Evolutionary conservation across 129 eudicot species (phyloP).

Genomic region (Artemisia tridentata): DNA sequence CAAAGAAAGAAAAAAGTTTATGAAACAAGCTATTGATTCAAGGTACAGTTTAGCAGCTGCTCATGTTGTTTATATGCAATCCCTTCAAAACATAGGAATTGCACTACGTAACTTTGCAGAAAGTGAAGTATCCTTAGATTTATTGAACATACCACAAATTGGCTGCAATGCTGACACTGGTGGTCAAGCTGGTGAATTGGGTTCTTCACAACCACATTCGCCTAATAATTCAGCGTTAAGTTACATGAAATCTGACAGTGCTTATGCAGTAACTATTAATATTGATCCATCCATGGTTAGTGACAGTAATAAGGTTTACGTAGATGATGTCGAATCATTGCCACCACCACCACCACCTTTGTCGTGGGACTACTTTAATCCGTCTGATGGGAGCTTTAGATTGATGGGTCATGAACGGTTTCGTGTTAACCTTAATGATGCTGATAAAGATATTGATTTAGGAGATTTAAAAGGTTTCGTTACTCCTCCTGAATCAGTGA

Average conservation of each 20-base stretch:
- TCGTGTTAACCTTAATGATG: conserved; percentile 22
- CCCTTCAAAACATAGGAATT: conserved; percentile 64
- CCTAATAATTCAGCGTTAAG: conserved; percentile 42
- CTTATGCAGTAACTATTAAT: conserved; percentile 49
- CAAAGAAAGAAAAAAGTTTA: conserved; percentile 60
- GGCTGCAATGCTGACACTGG: conserved; percentile 35
- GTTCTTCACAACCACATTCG: conserved; percentile 33
- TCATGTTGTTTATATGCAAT: conserved; percentile 70
- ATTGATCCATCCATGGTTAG: conserved; percentile 26
- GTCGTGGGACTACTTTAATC: conserved; percentile 87
- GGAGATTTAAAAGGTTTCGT: conserved; percentile 30
- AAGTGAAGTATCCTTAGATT: conserved; percentile 44
- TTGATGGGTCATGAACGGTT: conserved; percentile 49
- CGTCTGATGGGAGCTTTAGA: conserved; percentile 75
- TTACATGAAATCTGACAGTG: conserved; percentile 53
- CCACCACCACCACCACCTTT: conserved; percentile 57
- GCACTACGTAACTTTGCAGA: conserved; percentile 71
- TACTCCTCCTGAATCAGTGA: conserved; percentile 33
- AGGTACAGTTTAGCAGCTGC: conserved; percentile 85
- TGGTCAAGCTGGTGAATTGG: conserved; percentile 22
- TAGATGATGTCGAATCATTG: conserved; percentile 40
- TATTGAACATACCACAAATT: conserved; percentile 43
- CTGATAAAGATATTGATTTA: conserved; percentile 20
- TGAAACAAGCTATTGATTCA: conserved; percentile 82
- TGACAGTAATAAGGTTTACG: conserved; percentile 39